These are phyloP conservation scores for Polysphondylium violaceum DNA, from an alignment of 78 protist species.

Conservation along the genomic window DNA sequence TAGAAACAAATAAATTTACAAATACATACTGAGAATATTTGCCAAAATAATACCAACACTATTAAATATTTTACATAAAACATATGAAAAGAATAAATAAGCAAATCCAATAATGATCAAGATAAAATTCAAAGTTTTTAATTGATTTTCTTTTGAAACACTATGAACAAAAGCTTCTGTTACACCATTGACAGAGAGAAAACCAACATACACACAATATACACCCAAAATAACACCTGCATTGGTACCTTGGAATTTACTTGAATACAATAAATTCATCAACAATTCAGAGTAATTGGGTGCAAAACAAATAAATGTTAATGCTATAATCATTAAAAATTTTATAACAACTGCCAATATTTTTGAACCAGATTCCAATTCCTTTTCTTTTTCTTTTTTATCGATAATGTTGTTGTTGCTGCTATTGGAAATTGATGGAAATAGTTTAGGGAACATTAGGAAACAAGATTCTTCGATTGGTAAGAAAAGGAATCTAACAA, in stretches of 20 bases:
- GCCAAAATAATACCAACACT: conserved; percentile 65
- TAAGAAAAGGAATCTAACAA: conserved; percentile 58
- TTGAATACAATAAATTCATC: conserved; percentile 23
- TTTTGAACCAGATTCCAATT: background rate
- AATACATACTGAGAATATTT: conserved; percentile 41
- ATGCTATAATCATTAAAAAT: conserved; percentile 36
- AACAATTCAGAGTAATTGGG: conserved; percentile 46
- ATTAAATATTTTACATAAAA: conserved; percentile 18
- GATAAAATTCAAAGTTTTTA: conserved; percentile 19
- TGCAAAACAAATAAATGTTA: conserved; percentile 31
- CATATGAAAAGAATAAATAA: conserved; percentile 6
- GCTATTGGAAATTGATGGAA: background rate
- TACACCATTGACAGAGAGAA: conserved; percentile 62
- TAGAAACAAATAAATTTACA: background rate
- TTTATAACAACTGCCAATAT: conserved; percentile 37
- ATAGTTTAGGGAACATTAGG: conserved; percentile 74
- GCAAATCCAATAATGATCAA: conserved; percentile 30
- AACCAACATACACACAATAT: conserved; percentile 70
- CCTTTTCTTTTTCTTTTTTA: background rate
- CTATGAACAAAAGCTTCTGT: conserved; percentile 67
- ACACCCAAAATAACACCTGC: conserved; percentile 40
- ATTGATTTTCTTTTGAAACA: conserved; percentile 53
- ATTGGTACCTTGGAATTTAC: conserved; percentile 26
- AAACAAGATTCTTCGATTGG: conserved; percentile 78
- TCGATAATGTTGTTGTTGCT: background rate